Evolutionary conservation across 371 early-diverging fungal species (phyloP).

Genomic region (Rhizomucor pusillus): DNA sequence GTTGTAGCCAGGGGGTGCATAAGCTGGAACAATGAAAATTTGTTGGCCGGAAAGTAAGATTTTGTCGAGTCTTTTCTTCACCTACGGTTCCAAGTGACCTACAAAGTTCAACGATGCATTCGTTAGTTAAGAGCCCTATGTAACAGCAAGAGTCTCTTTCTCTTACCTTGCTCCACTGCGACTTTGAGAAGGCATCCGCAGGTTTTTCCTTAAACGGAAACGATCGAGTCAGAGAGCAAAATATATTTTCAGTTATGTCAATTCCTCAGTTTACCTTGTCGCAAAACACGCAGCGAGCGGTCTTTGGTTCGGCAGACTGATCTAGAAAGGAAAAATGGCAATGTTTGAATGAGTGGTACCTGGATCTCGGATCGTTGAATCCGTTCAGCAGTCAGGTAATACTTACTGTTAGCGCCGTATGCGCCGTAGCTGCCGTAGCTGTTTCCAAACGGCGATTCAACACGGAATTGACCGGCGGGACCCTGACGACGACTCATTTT

Average conservation of each 20-base stretch:
- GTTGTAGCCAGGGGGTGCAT: slow-evolving; percentile 37
- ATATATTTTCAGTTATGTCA: not conserved
- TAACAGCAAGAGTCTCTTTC: not conserved
- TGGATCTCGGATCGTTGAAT: not conserved
- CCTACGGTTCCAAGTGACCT: slow-evolving; percentile 24
- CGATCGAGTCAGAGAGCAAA: not conserved
- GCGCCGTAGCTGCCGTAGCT: slow-evolving; percentile 6
- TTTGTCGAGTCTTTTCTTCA: not conserved
- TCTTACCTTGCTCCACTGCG: slow-evolving; percentile 26
- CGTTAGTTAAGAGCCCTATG: not conserved
- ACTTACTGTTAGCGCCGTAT: slow-evolving; percentile 16
- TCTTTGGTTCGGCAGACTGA: slow-evolving; percentile 8
- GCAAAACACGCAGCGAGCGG: slow-evolving; percentile 21
- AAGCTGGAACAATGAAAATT: slow-evolving; percentile 20
- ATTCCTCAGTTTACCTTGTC: slow-evolving; percentile 7
- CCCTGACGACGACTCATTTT: slow-evolving; percentile 5
- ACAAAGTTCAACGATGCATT: not conserved
- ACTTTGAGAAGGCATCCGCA: slow-evolving; percentile 32
- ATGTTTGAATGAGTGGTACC: not conserved
- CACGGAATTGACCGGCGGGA: slow-evolving; percentile 18
- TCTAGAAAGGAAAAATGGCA: slow-evolving; percentile 8
- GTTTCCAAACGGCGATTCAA: slow-evolving; percentile 4
- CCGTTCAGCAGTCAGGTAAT: not conserved
- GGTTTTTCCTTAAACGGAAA: slow-evolving; percentile 21
- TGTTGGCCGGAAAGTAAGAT: slow-evolving; percentile 1